Conservation (phyloP, 2,329 filamentous ascomycete species). For the Atkinsonella hypoxylon region DNA sequence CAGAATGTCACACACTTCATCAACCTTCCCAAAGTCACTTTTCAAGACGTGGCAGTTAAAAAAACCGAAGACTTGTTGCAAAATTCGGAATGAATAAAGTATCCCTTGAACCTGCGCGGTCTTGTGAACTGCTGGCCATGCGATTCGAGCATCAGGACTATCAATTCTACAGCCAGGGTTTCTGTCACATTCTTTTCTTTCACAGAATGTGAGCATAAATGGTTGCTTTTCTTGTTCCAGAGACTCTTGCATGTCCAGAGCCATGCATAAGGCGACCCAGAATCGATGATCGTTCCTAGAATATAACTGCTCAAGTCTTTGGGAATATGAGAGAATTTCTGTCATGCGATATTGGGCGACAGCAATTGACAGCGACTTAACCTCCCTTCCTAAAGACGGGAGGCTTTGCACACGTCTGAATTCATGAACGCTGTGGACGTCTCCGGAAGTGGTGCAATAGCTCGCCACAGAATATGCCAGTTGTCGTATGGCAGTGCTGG, state of each 20-base stretch:
- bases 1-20: constrained; percentile 12
- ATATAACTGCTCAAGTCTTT: constrained; percentile 1
- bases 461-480: constrained; percentile 39
- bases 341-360: constrained; percentile 5
- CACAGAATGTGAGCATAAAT: not conserved
- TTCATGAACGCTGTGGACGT: constrained; percentile 18
- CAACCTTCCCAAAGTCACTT: not conserved
- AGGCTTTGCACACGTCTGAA: constrained; percentile 23
- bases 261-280: constrained; percentile 13
- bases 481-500: constrained; percentile 35
- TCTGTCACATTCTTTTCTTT: not conserved
- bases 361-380: constrained; percentile 9
- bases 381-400: constrained; percentile 17
- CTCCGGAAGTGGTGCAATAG: not conserved
- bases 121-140: constrained; percentile 51
- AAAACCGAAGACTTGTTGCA: constrained; percentile 24
- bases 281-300: constrained; percentile 9
- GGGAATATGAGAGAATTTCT: constrained; percentile 10
- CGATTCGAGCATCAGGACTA: constrained; percentile 7
- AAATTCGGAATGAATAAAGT: constrained; percentile 47
- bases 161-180: too few species aligned
- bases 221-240: constrained; percentile 12
- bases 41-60: not conserved
- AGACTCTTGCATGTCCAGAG: constrained; percentile 19
- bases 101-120: constrained; percentile 47